Conservation (phyloP, 805 yeast genomes). For the Metschnikowia aberdeeniae region DNA sequence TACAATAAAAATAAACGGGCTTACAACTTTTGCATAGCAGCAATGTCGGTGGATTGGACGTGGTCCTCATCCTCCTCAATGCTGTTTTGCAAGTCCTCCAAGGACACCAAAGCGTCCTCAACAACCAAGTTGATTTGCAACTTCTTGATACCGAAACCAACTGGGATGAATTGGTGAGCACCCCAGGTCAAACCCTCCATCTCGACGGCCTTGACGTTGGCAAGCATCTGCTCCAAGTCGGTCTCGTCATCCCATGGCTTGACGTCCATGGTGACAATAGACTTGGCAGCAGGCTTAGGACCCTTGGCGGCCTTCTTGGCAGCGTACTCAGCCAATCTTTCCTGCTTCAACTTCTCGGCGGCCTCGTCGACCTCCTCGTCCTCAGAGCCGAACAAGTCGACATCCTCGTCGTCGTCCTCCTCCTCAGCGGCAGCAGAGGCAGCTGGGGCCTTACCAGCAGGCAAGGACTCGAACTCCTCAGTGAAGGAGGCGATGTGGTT, state of each 20-base stretch:
- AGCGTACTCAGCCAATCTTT: constrained; percentile 96
- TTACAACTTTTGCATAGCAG: constrained; percentile 98
- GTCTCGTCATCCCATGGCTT: constrained; percentile 99
- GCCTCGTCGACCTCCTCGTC: constrained; percentile 95
- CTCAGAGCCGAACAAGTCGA: constrained; percentile 90
- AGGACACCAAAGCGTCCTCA: constrained; percentile 93
- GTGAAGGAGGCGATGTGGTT: constrained; percentile 95
- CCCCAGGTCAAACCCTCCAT: constrained; percentile 98
- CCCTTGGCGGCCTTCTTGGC: constrained; percentile 97
- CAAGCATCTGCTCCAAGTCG: constrained; percentile 82
- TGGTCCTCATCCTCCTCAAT: constrained; percentile 96
- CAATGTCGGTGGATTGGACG: constrained; percentile 98
- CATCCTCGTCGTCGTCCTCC: constrained; percentile 82
- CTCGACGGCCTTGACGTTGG: constrained; percentile 79
- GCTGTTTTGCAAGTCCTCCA: constrained; percentile 77
- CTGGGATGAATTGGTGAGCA: constrained; percentile 92
- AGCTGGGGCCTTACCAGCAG: constrained; percentile 71
- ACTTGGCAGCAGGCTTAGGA: constrained; percentile 98
- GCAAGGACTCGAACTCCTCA: constrained; percentile 75
- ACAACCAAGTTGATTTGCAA: constrained; percentile 97
- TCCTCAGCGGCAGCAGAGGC: constrained; percentile 50
- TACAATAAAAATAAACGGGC: constrained; percentile 21
- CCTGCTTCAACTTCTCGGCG: constrained; percentile 95
- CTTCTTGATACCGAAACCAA: constrained; percentile 99
- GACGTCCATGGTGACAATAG: constrained; percentile 92